phyloP scores from a whole-genome alignment of 2,329 filamentous ascomycete genomes.

The Diplodia corticola region DNA sequence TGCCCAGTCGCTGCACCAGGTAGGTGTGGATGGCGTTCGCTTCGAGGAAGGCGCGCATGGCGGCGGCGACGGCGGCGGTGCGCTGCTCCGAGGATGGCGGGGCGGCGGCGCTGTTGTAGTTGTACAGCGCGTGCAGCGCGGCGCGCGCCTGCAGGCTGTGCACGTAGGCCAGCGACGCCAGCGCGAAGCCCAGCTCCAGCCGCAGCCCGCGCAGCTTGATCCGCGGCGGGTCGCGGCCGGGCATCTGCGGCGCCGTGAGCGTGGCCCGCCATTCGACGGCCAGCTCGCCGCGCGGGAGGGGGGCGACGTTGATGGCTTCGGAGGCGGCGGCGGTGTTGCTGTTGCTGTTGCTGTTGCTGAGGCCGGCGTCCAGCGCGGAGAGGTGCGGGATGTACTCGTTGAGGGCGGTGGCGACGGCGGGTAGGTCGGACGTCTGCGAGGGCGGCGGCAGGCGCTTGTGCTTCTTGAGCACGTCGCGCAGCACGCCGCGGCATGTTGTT shows the following conservation, averaged over 20 bases:
- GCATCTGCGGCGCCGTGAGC: conserved; percentile 60
- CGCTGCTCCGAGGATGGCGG: conserved; percentile 61
- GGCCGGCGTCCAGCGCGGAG: conserved; percentile 70
- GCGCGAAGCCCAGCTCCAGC: conserved; percentile 77
- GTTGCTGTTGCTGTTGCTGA: conserved; percentile 55
- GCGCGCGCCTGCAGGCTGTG: conserved; percentile 71
- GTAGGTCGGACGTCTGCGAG: conserved; percentile 70
- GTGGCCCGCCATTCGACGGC: conserved; percentile 80
- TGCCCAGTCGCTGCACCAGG: conserved; percentile 57
- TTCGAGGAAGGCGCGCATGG: conserved; percentile 75
- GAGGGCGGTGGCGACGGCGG: conserved; percentile 67
- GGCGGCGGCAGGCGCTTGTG: conserved; percentile 80
- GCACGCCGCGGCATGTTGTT: conserved; percentile 78
- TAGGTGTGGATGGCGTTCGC: conserved; percentile 78
- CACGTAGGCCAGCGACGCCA: conserved; percentile 75
- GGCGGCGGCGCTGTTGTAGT: conserved; percentile 50
- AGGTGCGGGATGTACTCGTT: conserved; percentile 83
- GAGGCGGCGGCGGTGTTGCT: conserved; percentile 51
- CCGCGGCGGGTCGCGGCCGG: conserved; percentile 62
- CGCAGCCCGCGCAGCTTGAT: conserved; percentile 72
- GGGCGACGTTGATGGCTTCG: conserved; percentile 68
- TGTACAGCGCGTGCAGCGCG: conserved; percentile 72
- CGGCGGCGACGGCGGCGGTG: conserved; percentile 66
- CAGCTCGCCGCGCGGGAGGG: conserved; percentile 59
- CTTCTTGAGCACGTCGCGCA: conserved; percentile 81